These are phyloP conservation scores for Closterium sp. DNA, from an alignment of 139 green algal species.

Conservation along the genomic window DNA sequence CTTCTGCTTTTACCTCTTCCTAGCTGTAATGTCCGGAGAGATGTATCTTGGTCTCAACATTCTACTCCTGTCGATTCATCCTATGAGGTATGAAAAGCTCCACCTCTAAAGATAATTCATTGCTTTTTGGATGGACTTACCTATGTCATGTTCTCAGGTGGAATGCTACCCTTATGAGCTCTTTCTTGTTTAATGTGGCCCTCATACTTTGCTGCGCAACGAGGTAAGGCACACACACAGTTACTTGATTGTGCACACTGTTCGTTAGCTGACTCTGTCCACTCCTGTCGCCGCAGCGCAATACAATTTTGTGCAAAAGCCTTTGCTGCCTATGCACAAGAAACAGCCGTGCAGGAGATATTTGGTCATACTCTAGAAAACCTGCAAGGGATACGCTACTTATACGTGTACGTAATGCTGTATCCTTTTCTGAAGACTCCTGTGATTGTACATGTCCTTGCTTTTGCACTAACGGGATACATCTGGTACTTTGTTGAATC, in stretches of 20 bases:
- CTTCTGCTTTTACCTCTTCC: conserved; percentile 93
- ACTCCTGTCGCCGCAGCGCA: conserved; percentile 43
- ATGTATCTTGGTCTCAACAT: conserved; percentile 89
- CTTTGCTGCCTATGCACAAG: conserved; percentile 81
- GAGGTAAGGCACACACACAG: conserved; percentile 12
- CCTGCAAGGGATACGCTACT: conserved; percentile 78
- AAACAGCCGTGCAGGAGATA: conserved; percentile 80
- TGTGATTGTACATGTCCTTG: not conserved
- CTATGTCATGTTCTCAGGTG: not conserved
- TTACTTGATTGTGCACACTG: not conserved
- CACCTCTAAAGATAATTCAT: not conserved
- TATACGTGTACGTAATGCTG: conserved; percentile 63
- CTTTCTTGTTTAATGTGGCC: conserved; percentile 92
- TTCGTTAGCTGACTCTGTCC: not conserved
- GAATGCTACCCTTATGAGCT: conserved; percentile 88
- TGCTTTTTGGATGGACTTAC: not conserved
- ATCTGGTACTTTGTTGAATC: not conserved
- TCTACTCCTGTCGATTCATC: conserved; percentile 69
- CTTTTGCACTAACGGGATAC: not conserved
- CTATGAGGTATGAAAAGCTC: conserved; percentile 43
- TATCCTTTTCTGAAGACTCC: not conserved
- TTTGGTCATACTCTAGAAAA: conserved; percentile 72
- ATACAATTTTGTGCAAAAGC: conserved; percentile 89
- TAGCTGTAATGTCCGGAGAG: conserved; percentile 81
- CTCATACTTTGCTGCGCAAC: conserved; percentile 84